Conservation (phyloP, 2,329 filamentous ascomycete genomes). For the Microascus cirrosus region DNA sequence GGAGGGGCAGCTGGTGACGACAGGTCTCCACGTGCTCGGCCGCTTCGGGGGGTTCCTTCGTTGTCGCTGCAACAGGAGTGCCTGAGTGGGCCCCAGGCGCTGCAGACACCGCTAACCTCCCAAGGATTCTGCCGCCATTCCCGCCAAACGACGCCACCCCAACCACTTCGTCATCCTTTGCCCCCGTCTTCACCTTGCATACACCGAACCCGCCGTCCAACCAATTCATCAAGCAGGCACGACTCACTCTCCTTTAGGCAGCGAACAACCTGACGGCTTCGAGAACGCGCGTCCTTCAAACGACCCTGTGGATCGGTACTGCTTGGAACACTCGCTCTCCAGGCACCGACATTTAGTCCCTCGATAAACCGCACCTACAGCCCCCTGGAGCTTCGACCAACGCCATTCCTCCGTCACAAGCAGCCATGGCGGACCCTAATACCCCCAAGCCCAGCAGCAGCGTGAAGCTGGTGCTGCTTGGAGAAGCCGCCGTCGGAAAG, state of each 20-base stretch:
- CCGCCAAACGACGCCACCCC: neutral
- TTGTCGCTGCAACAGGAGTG: neutral
- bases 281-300: neutral
- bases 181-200: neutral
- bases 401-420: neutral
- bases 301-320: neutral
- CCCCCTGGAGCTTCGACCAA: neutral
- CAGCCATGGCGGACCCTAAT: slow-evolving; percentile 35
- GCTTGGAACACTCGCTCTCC: neutral
- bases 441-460: slow-evolving; percentile 95
- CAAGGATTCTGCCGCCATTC: neutral
- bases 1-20: neutral
- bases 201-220: neutral
- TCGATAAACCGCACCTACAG: neutral
- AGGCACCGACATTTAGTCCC: neutral
- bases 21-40: neutral
- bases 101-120: neutral
- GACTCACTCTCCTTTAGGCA: neutral
- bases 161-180: neutral
- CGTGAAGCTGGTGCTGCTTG: slow-evolving; percentile 96
- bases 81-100: neutral
- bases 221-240: neutral
- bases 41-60: neutral
- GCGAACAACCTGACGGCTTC: neutral
- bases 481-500: slow-evolving; percentile 97